Conservation (phyloP, 2,329 filamentous ascomycete species). For the Chaetomium sp. region DNA sequence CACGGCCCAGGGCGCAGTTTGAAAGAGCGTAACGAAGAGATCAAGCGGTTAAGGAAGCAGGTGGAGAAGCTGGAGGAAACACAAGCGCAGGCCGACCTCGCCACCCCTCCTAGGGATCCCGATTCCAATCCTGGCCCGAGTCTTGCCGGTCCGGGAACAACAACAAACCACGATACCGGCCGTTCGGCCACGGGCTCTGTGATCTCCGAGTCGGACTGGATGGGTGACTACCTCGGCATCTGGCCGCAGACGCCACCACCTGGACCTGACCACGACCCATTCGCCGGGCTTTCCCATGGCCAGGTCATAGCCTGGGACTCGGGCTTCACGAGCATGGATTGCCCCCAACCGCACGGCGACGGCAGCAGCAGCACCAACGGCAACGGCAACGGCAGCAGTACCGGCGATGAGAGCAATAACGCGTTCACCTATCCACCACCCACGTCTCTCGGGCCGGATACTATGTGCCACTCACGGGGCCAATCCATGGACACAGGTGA, state of each 20-base stretch:
- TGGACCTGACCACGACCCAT: background rate
- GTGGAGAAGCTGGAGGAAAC: background rate
- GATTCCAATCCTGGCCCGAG: background rate
- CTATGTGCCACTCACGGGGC: background rate
- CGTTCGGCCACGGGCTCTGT: background rate
- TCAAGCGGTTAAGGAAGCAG: conserved; percentile 3
- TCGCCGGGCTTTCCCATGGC: background rate
- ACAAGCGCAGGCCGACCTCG: background rate
- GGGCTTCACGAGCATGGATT: background rate
- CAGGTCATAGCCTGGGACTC: background rate
- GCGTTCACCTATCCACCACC: background rate
- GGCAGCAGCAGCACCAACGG: background rate
- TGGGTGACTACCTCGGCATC: conserved; percentile 1
- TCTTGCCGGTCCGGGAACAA: background rate
- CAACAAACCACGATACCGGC: background rate
- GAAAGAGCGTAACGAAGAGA: conserved; percentile 5
- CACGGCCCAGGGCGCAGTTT: background rate
- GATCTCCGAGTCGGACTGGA: background rate
- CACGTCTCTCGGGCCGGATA: background rate
- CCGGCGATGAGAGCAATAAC: background rate
- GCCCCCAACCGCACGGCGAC: background rate
- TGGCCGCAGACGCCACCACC: background rate
- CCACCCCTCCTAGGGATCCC: background rate
- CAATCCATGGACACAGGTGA: background rate
- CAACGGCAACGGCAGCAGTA: too few relatives aligned